Base-by-base conservation (phyloP, 441 rosid genomes). In the Manihot esculenta region DNA sequence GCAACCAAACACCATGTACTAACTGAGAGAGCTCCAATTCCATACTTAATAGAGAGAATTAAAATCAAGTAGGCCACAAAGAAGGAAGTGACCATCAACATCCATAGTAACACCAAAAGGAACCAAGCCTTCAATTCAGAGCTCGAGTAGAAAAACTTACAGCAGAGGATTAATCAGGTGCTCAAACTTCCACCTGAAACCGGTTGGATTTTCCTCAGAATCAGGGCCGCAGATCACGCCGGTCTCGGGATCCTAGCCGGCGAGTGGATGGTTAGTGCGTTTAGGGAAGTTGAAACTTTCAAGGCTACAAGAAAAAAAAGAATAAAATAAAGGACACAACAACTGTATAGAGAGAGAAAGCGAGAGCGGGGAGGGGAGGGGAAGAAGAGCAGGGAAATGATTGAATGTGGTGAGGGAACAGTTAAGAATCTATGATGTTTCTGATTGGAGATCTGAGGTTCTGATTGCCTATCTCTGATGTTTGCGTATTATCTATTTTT, bases 221-320 rank as follows among this genome's bases (percentile, higher is more conserved):
- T 75, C 80, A 72, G 68, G 68, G 79, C 72, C 72, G 73, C 67
- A 66, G 85, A 85, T 83, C 84, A 77, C 79, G 66, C 71, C 71
- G 78, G 69, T 15, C 56, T 50, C 72, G 77, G 44, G 49, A 50
- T 20, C 64, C 48, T 30, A 17, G 49, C 50, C 73, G 33, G 78
- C 42, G 30, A 62, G 74, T 41, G 76, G 63, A 74, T 66, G 64
- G 63, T 57, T 50, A 64, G 64, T 21, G 53, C 61, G 23, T 21
- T 13, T 33, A n/a, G 20, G 26, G 15, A 24, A 68, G 13, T 33
- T 62, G 7, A 23, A 38, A 33, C 24, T 38, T 62, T 71, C 26
- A 41, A 51, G 68, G 68, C 44, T 62, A 55, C 20, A 64, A 24
- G 13, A 11, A n/a, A 56, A 10, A 9, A 27, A 24, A 57, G 18